Base-by-base conservation (phyloP, 2,329 filamentous ascomycete species). In the Chrysosporium queenslandicum region DNA sequence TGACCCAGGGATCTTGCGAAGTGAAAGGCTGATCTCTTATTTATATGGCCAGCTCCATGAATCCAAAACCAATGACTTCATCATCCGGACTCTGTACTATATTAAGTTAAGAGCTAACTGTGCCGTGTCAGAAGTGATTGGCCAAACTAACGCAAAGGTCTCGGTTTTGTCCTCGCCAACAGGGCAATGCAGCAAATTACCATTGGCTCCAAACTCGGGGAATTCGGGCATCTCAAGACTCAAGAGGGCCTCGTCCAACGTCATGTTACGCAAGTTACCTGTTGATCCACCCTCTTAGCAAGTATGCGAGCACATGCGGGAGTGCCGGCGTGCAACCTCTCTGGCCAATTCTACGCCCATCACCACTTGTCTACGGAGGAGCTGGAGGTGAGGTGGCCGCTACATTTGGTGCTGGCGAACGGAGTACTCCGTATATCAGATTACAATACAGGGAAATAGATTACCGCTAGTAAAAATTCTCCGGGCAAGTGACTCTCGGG, bases 41-140 rank as follows among this genome's bases (percentile, higher is more conserved):
- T 41, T 50, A 41, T 50, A 50, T 42, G 27, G 21, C 14, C 46
- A 29, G 46, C 34, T 30, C 16, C 14, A 9, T n/a, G 36, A 25
- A 36, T 41, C 25, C 47, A 32, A 50, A 40, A 23, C 25, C 21
- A 45, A 51, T 51, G 49, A 51, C 49, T 51, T 51, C 49, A 51
- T 51, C 48, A 39, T 37, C 7, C 7, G 16, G 14, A 43, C 8
- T 9, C 29, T 39, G n/a, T 16, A 12, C 30, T 23, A 6, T 30
- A 23, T 41, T 49, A 29, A 41, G 36, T 34, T 23, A 40, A 14
- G 25, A 30, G 27, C 11, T 37, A 37, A 4, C 6, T 36, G n/a
- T 14, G n/a, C 3, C 3, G 8, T 11, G 12, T 16, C 30, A 16
- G 5, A 21, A 3, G 21, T 12, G 37, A 42, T 42, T 50, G 32